Evolutionary conservation across 805 yeast genomes (phyloP).

Genomic region (Cyberlindnera samutprakarnensis): DNA sequence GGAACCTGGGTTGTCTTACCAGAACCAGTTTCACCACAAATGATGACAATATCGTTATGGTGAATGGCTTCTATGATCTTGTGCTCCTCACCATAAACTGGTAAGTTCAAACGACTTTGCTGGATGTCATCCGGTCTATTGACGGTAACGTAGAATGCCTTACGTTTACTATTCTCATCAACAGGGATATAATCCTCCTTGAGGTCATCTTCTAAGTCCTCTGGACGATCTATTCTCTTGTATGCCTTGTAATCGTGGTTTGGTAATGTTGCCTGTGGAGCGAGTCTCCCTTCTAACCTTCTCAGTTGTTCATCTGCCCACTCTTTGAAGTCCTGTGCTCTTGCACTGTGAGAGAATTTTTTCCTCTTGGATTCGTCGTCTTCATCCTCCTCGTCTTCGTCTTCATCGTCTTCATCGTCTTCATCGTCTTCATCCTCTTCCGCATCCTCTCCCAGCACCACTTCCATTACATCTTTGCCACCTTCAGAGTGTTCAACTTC

Average conservation of each 20-base stretch:
- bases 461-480: too few species aligned
- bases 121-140: constrained; percentile 63
- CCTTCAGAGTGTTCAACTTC: constrained; percentile 35
- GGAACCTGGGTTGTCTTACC: constrained; percentile 99
- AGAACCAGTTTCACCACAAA: constrained; percentile 98
- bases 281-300: constrained; percentile 51
- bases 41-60: constrained; percentile 81
- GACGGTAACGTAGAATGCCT: constrained; percentile 62
- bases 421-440: constrained; percentile 15
- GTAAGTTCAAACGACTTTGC: constrained; percentile 59
- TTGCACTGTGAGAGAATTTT: constrained; percentile 37
- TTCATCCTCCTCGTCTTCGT: constrained; percentile 4
- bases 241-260: constrained; percentile 35
- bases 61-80: constrained; percentile 91
- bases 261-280: constrained; percentile 32
- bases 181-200: constrained; percentile 58
- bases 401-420: constrained; percentile 36
- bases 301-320: constrained; percentile 83
- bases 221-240: constrained; percentile 44
- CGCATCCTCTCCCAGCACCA: constrained; percentile 31
- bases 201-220: constrained; percentile 66
- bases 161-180: constrained; percentile 40
- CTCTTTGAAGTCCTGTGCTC: constrained; percentile 64
- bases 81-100: constrained; percentile 88
- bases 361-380: constrained; percentile 32